Evolutionary conservation across 1,284 basidiomycete species (phyloP), one percentile per base, ranked within the genome.

Genomic region (Cerioporus squamosus): DNA sequence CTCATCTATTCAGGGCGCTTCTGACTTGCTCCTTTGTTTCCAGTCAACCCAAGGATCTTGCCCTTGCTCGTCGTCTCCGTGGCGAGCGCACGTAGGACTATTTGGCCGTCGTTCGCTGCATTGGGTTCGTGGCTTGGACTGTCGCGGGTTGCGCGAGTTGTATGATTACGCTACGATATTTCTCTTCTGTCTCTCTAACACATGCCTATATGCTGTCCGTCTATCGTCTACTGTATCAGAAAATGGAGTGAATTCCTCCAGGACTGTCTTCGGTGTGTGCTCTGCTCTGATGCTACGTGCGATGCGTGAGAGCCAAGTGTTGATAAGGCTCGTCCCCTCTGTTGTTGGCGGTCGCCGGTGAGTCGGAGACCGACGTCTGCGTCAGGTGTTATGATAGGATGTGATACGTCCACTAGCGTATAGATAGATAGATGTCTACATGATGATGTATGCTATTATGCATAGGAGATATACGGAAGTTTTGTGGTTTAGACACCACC

Each of bases 61-160:
- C 90, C 61, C 81, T 94, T 60, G 91, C 91, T 44, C 84, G 91
- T 65, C 83, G 91, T 70, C 79, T 94, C 69, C 83, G 91, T 62
- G 91, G 91, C 56, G 91, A 93, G 79, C 79, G 89, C 63, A 84
- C 86, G 68, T 90, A 79, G 86, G 53, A 39, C 23, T 15, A n/a
- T 20, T 50, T 20, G 50, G 40, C 46, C 46, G 14, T 46, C 42
- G 51, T 48, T n/a, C 43, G 20, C 51, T 44, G 47, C 38, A 43
- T 51, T 36, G 46, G 44, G 56, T 43, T 48, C 29, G 44, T 36
- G 33, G 33, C 33, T 36, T 15, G 33, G 33, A 36, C 48, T 42
- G 51, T 63, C 59, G 56, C 51, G 29, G 33, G 45, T 53, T 54
- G 51, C 53, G 47, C 52, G 54, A 59, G 51, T 57, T 62, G 63